phyloP scores from a whole-genome alignment of 2,329 filamentous ascomycete genomes.

The Setomelanomma holmii region DNA sequence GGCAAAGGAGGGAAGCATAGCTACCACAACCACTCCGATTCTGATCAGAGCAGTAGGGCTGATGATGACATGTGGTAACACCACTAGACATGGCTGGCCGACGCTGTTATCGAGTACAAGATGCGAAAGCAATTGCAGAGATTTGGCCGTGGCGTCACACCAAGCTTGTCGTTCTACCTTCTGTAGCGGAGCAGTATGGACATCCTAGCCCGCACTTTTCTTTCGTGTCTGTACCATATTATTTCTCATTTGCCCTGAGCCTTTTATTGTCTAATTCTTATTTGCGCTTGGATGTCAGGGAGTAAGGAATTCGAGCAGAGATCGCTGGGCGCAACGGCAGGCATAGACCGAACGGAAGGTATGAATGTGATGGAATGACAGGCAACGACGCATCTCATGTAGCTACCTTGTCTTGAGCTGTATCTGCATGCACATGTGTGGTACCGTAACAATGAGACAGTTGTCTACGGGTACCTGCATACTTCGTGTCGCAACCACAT shows the following conservation, averaged over 20 bases:
- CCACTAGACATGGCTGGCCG: background rate
- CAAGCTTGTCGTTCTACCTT: background rate
- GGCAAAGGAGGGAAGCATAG: constrained; percentile 35
- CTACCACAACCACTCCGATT: constrained; percentile 39
- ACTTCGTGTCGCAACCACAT: no score
- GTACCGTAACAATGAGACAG: no score
- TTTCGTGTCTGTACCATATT: background rate
- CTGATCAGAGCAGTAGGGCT: constrained; percentile 36
- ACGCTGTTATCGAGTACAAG: background rate
- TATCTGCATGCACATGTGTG: constrained; percentile 1
- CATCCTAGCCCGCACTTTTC: background rate
- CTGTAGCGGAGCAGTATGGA: no score
- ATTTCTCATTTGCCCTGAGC: background rate
- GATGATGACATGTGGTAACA: constrained; percentile 50
- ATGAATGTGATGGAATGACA: background rate
- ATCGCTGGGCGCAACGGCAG: background rate
- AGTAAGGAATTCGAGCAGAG: background rate
- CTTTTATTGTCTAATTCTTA: background rate
- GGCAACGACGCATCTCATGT: background rate
- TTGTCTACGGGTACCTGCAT: no score
- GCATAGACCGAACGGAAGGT: background rate
- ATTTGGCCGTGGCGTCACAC: background rate
- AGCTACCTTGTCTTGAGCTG: background rate
- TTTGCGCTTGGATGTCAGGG: background rate
- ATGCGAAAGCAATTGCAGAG: no score